A percentile compares a stretch with the other conserved stretches of the same genome.
Conservation (phyloP, 768 basidiomycete species). For the Serendipita sp. region DNA sequence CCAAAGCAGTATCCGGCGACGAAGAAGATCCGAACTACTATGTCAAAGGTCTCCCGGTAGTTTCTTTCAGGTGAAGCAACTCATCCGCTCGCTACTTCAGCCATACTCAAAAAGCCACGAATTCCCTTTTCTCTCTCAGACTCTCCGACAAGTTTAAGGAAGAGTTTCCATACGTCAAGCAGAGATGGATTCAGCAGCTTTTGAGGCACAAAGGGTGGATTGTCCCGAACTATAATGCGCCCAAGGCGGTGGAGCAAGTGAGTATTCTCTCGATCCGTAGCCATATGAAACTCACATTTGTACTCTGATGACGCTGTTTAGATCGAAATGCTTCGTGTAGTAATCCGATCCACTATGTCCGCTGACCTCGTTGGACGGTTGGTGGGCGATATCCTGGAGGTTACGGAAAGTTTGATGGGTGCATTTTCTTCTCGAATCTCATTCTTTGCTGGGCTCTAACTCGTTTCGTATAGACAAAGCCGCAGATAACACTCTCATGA, state of each 20-base stretch:
- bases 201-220: conserved; percentile 44
- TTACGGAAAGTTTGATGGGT: conserved; percentile 44
- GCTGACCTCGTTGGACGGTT: conserved; percentile 51
- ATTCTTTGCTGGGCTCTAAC: background rate
- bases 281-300: conserved; percentile 39
- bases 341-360: conserved; percentile 41
- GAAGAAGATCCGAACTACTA: conserved; percentile 36
- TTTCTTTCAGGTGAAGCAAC: conserved; percentile 27
- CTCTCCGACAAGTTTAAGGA: conserved; percentile 38
- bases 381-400: conserved; percentile 49
- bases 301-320: conserved; percentile 37
- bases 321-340: conserved; percentile 43
- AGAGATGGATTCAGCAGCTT: conserved; percentile 40
- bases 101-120: too few species aligned
- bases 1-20: conserved; percentile 25
- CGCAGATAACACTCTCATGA: background rate
- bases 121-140: too few species aligned
- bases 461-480: background rate
- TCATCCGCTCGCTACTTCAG: background rate
- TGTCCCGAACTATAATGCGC: conserved; percentile 43
- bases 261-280: conserved; percentile 13
- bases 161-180: conserved; percentile 40
- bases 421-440: background rate
- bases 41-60: conserved; percentile 35
- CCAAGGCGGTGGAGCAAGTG: conserved; percentile 25